phyloP scores from a whole-genome alignment of 2,329 filamentous ascomycete species.

The Alternaria infectoria region DNA sequence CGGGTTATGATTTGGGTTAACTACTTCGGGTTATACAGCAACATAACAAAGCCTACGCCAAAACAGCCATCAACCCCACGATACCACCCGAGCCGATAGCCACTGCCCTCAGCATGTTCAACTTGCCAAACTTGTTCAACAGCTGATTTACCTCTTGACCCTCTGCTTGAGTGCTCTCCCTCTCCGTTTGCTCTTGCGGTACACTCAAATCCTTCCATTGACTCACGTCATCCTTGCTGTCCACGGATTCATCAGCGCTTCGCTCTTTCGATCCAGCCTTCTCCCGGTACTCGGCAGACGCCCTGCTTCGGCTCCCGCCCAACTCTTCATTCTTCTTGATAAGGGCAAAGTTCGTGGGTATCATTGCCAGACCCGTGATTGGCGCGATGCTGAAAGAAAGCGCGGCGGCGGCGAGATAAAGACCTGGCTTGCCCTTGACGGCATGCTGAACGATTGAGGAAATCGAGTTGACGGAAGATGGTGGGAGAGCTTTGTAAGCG shows the following conservation, averaged over 20 bases:
- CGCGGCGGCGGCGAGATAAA: slow-evolving; percentile 22
- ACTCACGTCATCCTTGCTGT: slow-evolving; percentile 30
- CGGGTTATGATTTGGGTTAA: too few species aligned
- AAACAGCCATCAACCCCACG: slow-evolving; percentile 27
- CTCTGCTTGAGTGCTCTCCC: slow-evolving; percentile 17
- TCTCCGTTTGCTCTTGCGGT: slow-evolving; percentile 25
- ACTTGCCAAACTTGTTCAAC: slow-evolving; percentile 26
- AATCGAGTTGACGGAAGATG: not conserved
- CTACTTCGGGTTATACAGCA: too few species aligned
- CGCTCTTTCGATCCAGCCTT: slow-evolving; percentile 2
- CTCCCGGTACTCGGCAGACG: slow-evolving; percentile 4
- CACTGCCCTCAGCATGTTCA: slow-evolving; percentile 32
- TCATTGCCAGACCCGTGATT: slow-evolving; percentile 10
- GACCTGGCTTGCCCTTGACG: slow-evolving; percentile 6
- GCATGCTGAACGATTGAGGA: not conserved
- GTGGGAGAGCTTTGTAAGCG: slow-evolving; percentile 20
- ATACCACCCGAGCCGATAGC: slow-evolving; percentile 34
- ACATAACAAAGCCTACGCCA: slow-evolving; percentile 7
- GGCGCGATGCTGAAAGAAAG: slow-evolving; percentile 30
- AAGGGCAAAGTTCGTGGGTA: slow-evolving; percentile 19
- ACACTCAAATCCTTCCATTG: slow-evolving; percentile 37
- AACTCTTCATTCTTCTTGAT: slow-evolving; percentile 33
- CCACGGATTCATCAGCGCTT: slow-evolving; percentile 26
- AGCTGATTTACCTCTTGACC: slow-evolving; percentile 25
- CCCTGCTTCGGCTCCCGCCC: slow-evolving; percentile 19